Evolutionary conservation across 441 rosid species (phyloP).

Genomic region (Capsella rubella): DNA sequence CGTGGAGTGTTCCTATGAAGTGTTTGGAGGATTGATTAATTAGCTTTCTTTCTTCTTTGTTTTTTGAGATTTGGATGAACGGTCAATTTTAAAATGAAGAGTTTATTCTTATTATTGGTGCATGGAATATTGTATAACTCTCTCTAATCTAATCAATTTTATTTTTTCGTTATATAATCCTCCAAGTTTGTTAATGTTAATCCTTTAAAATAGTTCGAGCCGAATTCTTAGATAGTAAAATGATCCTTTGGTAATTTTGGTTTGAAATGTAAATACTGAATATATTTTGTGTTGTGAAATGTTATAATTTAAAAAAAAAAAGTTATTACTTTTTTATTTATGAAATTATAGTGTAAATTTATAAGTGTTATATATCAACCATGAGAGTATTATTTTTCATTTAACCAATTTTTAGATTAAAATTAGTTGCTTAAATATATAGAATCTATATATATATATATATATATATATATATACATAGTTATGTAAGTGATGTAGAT

Average conservation of each 20-base stretch:
- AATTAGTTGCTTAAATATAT: too few relatives aligned
- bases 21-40: constrained; percentile 35
- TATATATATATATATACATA: too few relatives aligned
- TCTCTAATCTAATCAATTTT: background rate
- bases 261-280: background rate
- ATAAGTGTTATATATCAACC: background rate
- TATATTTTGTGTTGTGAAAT: background rate
- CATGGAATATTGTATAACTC: background rate
- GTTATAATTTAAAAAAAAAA: too few relatives aligned
- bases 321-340: too few relatives aligned
- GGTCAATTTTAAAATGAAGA: background rate
- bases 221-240: background rate
- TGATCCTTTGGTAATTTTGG: background rate
- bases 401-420: background rate
- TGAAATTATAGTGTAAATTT: background rate
- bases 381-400: background rate
- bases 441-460: too few relatives aligned
- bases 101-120: background rate
- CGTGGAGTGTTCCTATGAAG: constrained; percentile 75
- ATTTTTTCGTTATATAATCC: background rate
- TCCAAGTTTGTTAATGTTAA: background rate
- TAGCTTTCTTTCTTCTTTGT: background rate
- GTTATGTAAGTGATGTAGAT: too few relatives aligned
- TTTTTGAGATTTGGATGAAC: constrained; percentile 7
- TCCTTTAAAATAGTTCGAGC: background rate